Conservation (phyloP, 345 rosid genomes). For the Eucalyptus guilfoylei region DNA sequence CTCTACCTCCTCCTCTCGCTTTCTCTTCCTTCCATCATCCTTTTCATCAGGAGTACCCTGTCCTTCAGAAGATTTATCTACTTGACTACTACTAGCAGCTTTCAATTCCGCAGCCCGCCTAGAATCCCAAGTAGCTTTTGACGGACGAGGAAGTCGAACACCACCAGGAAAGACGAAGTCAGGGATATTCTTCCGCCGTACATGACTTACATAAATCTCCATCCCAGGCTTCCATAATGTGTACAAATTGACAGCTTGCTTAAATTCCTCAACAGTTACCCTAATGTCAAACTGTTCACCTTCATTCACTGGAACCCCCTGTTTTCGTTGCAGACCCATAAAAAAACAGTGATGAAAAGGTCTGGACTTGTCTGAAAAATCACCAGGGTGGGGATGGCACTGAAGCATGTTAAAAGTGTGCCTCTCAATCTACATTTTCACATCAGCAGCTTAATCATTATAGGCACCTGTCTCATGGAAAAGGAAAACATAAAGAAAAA, state of each 20-base stretch:
- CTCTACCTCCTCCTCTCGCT: constrained; percentile 30
- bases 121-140: constrained; percentile 67
- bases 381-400: constrained; percentile 91
- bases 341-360: constrained; percentile 68
- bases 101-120: constrained; percentile 37
- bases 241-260: constrained; percentile 52
- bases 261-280: constrained; percentile 84
- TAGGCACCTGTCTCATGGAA: not conserved
- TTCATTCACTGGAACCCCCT: constrained; percentile 69
- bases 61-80: constrained; percentile 38
- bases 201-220: constrained; percentile 74
- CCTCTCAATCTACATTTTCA: constrained; percentile 65
- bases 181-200: constrained; percentile 61
- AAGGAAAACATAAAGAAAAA: not conserved
- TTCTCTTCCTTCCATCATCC: constrained; percentile 55
- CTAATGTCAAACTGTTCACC: constrained; percentile 85
- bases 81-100: constrained; percentile 12
- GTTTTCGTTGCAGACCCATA: constrained; percentile 97
- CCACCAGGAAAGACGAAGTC: constrained; percentile 85
- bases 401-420: constrained; percentile 77
- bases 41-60: constrained; percentile 47
- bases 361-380: constrained; percentile 61
- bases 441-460: constrained; percentile 3
- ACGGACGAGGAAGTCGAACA: constrained; percentile 51
- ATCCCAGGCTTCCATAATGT: constrained; percentile 63